Evolutionary conservation across 225 moss, liverwort and hornwort species (phyloP).

Genomic region (Rhytidiadelphus loreus): DNA sequence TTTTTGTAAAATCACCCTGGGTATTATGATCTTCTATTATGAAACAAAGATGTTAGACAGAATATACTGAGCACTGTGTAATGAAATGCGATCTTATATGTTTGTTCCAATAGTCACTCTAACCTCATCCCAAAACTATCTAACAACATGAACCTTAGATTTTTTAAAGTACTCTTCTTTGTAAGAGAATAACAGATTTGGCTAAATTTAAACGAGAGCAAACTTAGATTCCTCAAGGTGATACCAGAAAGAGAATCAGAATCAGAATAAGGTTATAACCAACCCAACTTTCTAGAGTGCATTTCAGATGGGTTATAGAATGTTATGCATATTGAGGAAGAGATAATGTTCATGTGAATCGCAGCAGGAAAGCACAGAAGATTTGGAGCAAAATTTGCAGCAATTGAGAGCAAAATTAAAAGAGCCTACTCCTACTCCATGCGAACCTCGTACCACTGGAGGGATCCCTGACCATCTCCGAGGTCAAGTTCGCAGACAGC

Average conservation of each 20-base stretch:
- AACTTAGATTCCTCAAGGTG: background rate
- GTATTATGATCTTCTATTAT: background rate
- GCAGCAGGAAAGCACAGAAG: background rate
- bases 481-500: constrained; percentile 87
- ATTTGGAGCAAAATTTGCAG: background rate
- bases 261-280: background rate
- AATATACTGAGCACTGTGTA: background rate
- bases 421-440: constrained; percentile 6
- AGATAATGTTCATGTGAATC: background rate
- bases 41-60: background rate
- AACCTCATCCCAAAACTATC: background rate
- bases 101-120: background rate
- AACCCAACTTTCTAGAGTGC: background rate
- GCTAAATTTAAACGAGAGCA: background rate
- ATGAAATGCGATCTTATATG: background rate
- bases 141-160: background rate
- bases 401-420: background rate
- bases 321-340: background rate
- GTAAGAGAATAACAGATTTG: no score
- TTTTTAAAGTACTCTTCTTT: background rate
- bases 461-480: constrained; percentile 66
- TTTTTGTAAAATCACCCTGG: background rate
- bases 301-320: background rate
- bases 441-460: constrained; percentile 84
- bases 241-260: background rate